Percentiles rank a stretch among this genome's conserved stretches.
Conservation (phyloP, 2,329 filamentous ascomycete species). For the Fusarium sarcochroum region DNA sequence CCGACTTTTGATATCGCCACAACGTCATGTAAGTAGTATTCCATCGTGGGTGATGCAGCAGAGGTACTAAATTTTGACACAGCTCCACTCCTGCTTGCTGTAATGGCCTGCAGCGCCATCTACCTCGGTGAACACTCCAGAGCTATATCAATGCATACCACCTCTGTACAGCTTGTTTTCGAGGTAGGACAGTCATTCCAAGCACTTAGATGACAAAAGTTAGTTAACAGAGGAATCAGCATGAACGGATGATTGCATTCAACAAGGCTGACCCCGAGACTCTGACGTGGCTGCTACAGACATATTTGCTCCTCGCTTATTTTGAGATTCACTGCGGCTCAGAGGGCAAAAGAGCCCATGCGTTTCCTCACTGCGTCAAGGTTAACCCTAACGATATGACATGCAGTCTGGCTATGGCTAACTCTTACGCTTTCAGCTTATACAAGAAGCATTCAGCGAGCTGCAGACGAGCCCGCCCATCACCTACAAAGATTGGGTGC, state of each 20-base stretch:
- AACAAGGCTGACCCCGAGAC: neutral
- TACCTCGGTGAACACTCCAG: constrained; percentile 13
- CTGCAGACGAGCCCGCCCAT: neutral
- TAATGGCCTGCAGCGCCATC: constrained; percentile 8
- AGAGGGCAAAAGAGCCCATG: neutral
- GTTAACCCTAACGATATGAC: neutral
- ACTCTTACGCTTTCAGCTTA: neutral
- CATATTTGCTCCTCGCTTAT: constrained; percentile 9
- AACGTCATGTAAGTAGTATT: neutral
- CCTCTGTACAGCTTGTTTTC: neutral
- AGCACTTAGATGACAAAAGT: neutral
- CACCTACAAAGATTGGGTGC: neutral
- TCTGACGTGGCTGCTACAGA: constrained; percentile 9
- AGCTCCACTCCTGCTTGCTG: constrained; percentile 2
- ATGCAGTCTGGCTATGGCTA: neutral
- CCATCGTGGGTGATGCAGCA: neutral
- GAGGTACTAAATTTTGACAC: neutral
- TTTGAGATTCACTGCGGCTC: constrained; percentile 6
- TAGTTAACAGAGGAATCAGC: neutral
- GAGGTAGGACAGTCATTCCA: neutral
- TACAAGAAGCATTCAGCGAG: neutral
- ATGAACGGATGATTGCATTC: neutral
- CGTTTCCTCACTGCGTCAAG: neutral
- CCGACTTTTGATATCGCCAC: constrained; percentile 10
- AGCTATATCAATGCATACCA: constrained; percentile 6